These are phyloP conservation scores for Cyclostephanos invisitatus DNA, from an alignment of 108 stramenopile species.

Conservation along the genomic window DNA sequence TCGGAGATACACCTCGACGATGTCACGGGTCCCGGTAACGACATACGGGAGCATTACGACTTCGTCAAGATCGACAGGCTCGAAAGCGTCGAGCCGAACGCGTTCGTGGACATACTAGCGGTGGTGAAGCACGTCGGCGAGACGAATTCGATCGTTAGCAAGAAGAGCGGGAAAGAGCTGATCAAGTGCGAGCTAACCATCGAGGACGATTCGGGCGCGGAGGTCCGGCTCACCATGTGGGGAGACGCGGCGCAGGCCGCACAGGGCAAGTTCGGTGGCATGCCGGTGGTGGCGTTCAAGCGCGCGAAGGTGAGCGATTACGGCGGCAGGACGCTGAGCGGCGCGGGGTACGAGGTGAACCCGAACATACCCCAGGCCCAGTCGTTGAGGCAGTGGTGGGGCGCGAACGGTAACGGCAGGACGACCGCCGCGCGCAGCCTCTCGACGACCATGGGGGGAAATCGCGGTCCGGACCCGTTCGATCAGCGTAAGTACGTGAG, in stretches of 20 bases:
- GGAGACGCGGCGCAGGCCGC: conserved; percentile 66
- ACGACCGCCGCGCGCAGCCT: conserved; percentile 55
- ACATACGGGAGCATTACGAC: conserved; percentile 74
- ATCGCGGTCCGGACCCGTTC: conserved; percentile 59
- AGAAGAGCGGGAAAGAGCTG: conserved; percentile 85
- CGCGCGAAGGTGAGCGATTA: conserved; percentile 87
- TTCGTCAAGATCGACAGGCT: conserved; percentile 76
- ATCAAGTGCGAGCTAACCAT: conserved; percentile 89
- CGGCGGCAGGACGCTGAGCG: conserved; percentile 77
- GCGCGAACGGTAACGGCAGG: conserved; percentile 47
- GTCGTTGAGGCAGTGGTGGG: conserved; percentile 71
- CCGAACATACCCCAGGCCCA: conserved; percentile 63
- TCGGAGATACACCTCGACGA: conserved; percentile 77
- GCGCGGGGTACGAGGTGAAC: conserved; percentile 44
- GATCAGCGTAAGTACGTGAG: conserved; percentile 73
- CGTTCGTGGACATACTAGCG: conserved; percentile 83
- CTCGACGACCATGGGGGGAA: conserved; percentile 69
- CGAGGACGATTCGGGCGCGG: conserved; percentile 88
- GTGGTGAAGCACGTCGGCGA: conserved; percentile 83
- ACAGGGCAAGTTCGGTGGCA: conserved; percentile 49
- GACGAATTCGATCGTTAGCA: conserved; percentile 61
- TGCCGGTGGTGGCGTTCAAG: conserved; percentile 88
- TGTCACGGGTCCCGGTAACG: conserved; percentile 48
- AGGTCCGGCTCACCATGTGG: conserved; percentile 91
- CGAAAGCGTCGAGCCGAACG: conserved; percentile 64